These are phyloP conservation scores for Linnemannia exigua DNA, from an alignment of 192 early-diverging fungal genomes.

Conservation along the genomic window DNA sequence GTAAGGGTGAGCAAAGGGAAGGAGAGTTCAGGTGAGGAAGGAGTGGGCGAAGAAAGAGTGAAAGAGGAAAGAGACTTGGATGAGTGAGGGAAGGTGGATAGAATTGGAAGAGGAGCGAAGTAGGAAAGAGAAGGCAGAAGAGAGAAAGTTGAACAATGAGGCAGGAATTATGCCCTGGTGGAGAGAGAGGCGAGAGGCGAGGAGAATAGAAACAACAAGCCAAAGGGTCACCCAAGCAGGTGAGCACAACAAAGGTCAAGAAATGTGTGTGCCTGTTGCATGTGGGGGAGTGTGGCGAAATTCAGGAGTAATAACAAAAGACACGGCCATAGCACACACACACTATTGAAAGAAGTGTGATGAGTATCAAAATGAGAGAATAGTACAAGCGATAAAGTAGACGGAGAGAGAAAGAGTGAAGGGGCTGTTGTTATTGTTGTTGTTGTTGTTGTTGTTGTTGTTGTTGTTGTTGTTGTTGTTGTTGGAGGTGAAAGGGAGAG, in stretches of 20 bases:
- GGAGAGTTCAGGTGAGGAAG: neutral
- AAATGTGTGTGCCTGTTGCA: neutral
- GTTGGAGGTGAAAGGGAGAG: too few species aligned
- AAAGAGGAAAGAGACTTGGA: neutral
- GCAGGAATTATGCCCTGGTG: too few species aligned
- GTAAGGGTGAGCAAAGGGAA: neutral
- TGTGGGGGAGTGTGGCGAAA: neutral
- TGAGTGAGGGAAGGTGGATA: neutral
- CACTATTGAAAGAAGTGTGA: neutral
- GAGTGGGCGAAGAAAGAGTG: neutral
- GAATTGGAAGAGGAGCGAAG: neutral
- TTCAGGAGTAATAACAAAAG: neutral
- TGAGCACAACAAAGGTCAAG: neutral
- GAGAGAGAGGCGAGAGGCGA: neutral
- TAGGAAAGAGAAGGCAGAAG: conserved; percentile 2
- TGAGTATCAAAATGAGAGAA: neutral
- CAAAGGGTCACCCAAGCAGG: neutral
- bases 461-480: too few species aligned
- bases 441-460: too few species aligned
- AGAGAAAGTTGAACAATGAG: neutral
- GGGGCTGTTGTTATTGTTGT: neutral
- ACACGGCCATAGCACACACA: neutral
- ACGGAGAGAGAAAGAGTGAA: neutral
- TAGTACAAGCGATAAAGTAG: neutral
- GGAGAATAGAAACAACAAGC: neutral